Evolutionary conservation across 2,329 filamentous ascomycete species (phyloP).

Genomic region (Exophiala lecanii-corni): DNA sequence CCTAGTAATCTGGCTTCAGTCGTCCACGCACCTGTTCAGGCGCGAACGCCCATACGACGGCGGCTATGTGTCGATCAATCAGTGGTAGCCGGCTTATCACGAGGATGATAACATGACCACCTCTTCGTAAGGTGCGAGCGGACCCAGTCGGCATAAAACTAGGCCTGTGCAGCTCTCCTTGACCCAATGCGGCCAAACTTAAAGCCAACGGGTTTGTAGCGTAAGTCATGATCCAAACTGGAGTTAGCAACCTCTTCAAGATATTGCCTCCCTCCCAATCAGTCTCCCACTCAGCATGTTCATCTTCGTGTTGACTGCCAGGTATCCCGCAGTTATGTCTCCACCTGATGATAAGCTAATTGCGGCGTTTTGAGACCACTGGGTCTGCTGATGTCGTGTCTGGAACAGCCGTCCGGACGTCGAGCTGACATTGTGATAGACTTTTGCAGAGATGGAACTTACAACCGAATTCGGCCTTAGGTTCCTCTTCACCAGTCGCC

Average conservation of each 20-base stretch:
- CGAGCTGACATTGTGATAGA: neutral
- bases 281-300: neutral
- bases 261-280: slow-evolving; percentile 1
- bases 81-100: neutral
- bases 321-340: neutral
- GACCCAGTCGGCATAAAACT: neutral
- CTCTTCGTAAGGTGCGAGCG: neutral
- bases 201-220: neutral
- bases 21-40: too few relatives aligned
- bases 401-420: neutral
- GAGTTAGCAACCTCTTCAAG: slow-evolving; percentile 8
- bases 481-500: too few relatives aligned
- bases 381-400: neutral
- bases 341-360: neutral
- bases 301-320: neutral
- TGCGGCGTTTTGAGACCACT: neutral
- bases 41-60: too few relatives aligned
- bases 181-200: slow-evolving; percentile 12
- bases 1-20: too few relatives aligned
- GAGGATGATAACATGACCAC: neutral
- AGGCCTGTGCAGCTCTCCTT: slow-evolving; percentile 2
- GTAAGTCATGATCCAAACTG: neutral
- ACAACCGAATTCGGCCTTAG: slow-evolving; percentile 4
- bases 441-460: slow-evolving; percentile 1
- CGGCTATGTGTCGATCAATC: neutral